phyloP scores from a whole-genome alignment of 2,329 filamentous ascomycete species.

The Pseudogymnoascus sp. region DNA sequence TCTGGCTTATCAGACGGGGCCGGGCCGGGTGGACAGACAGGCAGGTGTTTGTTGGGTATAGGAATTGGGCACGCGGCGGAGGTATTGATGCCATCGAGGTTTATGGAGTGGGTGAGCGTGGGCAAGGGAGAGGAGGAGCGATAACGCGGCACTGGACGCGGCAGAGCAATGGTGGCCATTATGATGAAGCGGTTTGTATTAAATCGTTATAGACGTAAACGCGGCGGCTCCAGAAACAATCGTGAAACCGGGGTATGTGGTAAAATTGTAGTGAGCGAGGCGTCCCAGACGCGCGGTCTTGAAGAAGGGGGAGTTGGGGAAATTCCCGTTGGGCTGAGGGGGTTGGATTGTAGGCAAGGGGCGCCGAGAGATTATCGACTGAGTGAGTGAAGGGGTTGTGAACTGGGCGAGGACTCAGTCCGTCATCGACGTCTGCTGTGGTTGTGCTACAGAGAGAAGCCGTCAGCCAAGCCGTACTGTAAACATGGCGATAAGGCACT shows the following conservation, averaged over 20 bases:
- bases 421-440: not conserved
- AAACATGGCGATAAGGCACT: not conserved
- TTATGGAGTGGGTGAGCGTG: constrained; percentile 41
- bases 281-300: constrained; percentile 7
- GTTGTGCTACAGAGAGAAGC: constrained; percentile 1
- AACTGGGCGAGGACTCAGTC: not conserved
- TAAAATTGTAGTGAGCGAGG: constrained; percentile 6
- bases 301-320: not conserved
- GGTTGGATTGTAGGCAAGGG: not conserved
- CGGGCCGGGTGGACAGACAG: constrained; percentile 78
- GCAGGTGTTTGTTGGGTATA: constrained; percentile 83
- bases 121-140: constrained; percentile 36
- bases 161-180: constrained; percentile 29
- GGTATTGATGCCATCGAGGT: constrained; percentile 41
- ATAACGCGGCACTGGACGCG: constrained; percentile 23
- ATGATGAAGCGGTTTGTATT: constrained; percentile 2
- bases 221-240: constrained; percentile 4
- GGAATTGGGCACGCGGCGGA: constrained; percentile 47
- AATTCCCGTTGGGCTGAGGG: not conserved
- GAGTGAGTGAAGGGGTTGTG: not conserved
- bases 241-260: constrained; percentile 6
- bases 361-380: not conserved
- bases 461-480: not conserved
- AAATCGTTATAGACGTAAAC: not conserved
- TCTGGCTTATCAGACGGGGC: constrained; percentile 44